Conservation (phyloP, 2,329 filamentous ascomycete species). For the Arthrobotrys musiformis region DNA sequence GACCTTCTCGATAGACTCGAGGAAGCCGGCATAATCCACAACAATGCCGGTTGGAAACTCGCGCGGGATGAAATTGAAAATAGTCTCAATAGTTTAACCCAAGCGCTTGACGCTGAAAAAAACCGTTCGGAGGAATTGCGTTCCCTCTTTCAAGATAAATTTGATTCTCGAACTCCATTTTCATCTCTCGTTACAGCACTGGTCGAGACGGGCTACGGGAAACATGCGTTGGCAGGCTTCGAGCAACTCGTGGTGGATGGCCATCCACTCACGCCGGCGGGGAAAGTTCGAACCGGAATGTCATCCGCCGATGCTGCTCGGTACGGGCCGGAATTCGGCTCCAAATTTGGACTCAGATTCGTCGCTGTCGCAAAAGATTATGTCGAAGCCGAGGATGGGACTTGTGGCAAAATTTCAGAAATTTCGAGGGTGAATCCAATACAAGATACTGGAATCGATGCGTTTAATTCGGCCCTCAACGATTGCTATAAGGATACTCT, state of each 20-base stretch:
- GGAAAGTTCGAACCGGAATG: slow-evolving; percentile 30
- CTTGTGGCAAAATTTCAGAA: not conserved
- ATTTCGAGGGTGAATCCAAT: not conserved
- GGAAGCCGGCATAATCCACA: not conserved
- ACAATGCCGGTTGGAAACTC: slow-evolving; percentile 6
- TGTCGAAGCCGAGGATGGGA: slow-evolving; percentile 26
- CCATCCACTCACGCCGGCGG: slow-evolving; percentile 27
- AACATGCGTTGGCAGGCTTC: slow-evolving; percentile 33
- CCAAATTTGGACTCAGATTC: slow-evolving; percentile 21
- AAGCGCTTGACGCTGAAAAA: slow-evolving; percentile 14
- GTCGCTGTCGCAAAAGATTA: slow-evolving; percentile 19
- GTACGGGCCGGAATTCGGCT: slow-evolving; percentile 23
- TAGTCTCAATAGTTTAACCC: slow-evolving; percentile 10
- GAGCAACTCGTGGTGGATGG: slow-evolving; percentile 36
- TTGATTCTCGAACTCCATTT: slow-evolving; percentile 4
- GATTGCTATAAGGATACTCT: not conserved
- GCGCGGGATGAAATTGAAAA: slow-evolving; percentile 28
- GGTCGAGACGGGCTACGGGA: slow-evolving; percentile 16
- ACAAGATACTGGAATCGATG: slow-evolving; percentile 8
- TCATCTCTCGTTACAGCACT: slow-evolving; percentile 22
- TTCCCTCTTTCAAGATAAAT: not conserved
- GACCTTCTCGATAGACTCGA: slow-evolving; percentile 22
- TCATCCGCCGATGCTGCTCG: slow-evolving; percentile 20
- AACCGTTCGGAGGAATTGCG: not conserved
- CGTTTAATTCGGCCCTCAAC: not conserved